A percentile compares a stretch with the other conserved stretches of the same genome.
These are phyloP conservation scores for Coprinellus micaceus DNA, from an alignment of 768 basidiomycete species.

Conservation along the genomic window DNA sequence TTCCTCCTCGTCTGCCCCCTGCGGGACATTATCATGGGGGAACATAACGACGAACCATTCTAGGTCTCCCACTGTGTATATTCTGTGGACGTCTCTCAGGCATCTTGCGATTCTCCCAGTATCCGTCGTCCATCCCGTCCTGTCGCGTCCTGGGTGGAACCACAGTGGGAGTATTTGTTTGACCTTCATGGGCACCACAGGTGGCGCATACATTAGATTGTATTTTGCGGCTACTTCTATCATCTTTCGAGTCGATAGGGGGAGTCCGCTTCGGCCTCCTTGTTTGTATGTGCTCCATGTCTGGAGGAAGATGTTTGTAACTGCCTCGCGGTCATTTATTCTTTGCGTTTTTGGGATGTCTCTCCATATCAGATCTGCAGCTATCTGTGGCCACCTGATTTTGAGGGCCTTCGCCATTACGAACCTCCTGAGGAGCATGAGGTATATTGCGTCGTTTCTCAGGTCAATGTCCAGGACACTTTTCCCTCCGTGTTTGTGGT, in stretches of 20 bases:
- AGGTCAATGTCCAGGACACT: conserved; percentile 18
- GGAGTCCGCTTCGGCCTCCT: neutral
- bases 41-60: neutral
- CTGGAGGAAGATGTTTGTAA: neutral
- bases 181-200: neutral
- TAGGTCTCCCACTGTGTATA: neutral
- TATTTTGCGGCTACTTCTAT: neutral
- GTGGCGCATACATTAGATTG: neutral
- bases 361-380: neutral
- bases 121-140: neutral
- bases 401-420: conserved; percentile 5
- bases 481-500: conserved; percentile 17
- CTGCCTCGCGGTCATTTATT: conserved; percentile 8
- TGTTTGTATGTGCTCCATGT: neutral
- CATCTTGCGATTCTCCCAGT: neutral
- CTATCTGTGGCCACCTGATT: conserved; percentile 14
- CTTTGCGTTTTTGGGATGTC: neutral
- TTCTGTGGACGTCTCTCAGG: neutral
- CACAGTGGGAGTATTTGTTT: neutral
- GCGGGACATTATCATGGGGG: neutral
- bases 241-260: neutral
- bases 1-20: neutral
- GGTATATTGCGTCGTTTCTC: conserved; percentile 19
- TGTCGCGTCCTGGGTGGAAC: neutral
- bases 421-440: conserved; percentile 20